Evolutionary conservation across 805 yeast species (phyloP).

Genomic region (Teunomyces tritomae): DNA sequence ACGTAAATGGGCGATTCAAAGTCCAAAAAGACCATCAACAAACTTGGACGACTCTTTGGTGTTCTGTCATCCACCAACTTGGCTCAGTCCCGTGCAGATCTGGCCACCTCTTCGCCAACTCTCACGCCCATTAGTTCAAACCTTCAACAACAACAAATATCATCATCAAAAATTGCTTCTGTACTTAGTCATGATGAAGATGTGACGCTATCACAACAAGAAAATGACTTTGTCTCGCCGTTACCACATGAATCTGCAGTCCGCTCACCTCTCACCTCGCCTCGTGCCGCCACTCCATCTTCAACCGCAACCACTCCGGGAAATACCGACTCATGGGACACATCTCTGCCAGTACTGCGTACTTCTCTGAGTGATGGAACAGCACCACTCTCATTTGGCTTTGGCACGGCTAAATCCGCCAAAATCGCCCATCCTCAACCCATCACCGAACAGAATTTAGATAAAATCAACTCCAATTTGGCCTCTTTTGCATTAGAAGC

Average conservation of each 20-base stretch:
- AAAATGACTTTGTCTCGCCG: conserved; percentile 12
- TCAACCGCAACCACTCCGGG: conserved; percentile 9
- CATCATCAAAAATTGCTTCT: not conserved
- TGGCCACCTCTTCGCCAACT: conserved; percentile 1
- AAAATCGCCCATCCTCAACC: conserved; percentile 7
- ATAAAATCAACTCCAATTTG: conserved; percentile 10
- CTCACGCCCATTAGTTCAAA: not conserved
- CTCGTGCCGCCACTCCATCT: conserved; percentile 1
- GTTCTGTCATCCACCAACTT: conserved; percentile 16
- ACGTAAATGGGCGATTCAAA: conserved; percentile 19
- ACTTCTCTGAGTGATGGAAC: conserved; percentile 6
- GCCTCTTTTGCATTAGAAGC: not conserved
- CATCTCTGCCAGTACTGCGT: conserved; percentile 8
- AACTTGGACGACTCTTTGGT: conserved; percentile 26
- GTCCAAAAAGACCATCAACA: conserved; percentile 20
- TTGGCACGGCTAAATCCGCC: not conserved
- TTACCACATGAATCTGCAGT: conserved; percentile 7
- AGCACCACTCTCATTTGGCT: conserved; percentile 5
- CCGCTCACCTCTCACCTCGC: not conserved
- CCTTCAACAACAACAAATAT: not conserved
- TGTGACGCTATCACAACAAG: conserved; percentile 1
- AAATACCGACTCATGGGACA: conserved; percentile 1
- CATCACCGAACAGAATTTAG: conserved; percentile 9
- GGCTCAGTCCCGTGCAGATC: conserved; percentile 6
- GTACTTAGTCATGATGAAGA: conserved; percentile 4